Base-by-base conservation (phyloP, 2,329 filamentous ascomycete genomes). In the Alternaria solani region DNA sequence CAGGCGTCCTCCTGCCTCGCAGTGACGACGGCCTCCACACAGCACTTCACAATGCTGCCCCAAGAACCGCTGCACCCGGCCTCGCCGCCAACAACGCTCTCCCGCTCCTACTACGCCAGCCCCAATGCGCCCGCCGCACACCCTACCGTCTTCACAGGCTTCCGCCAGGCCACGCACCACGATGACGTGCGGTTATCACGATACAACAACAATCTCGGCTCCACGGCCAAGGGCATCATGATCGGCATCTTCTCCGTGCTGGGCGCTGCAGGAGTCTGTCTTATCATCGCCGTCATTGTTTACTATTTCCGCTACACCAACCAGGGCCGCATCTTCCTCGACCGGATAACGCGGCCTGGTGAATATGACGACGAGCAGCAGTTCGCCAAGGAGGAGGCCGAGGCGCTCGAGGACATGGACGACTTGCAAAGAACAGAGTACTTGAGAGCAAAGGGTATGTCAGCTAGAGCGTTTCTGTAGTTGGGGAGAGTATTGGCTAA, bases 321-420 rank as follows among this genome's bases (percentile, higher is more conserved):
- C 55, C 90, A 90, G 51, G 94, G 94, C 43, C 88, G 94, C 69
- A 97, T 99, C 75, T 88, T 98, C 65, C 87, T 99, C 69, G 95
- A 99, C 81, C 89, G 94, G 66, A 90, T 99, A 78, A 93, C 93
- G 46, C 87, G 94, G 61, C 95, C 95, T 0, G 95, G 95, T 71
- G 95, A 98, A 81, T 99, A 93, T 79, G 95, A 99, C 77, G 95
- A 99, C 81, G 95, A 98, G 79, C 94, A 98, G 81, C 92, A 93
- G 11, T 97, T 97, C 82, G 86, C 89, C 66, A 89, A 92, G 75
- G 95, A 98, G 79, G 95, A 99, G 87, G 93, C 92, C 36, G 93
- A 97, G 79, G 95, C 95, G 59, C 82, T 99, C 77, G 94, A 96
- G 83, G 87, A 87, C 59, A 99, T 99, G 95, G 94, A 97, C 76